A percentile compares a stretch with the other conserved stretches of the same genome.
Conservation (phyloP, 495 filamentous ascomycete species). For the Bathelium albidoporum region DNA sequence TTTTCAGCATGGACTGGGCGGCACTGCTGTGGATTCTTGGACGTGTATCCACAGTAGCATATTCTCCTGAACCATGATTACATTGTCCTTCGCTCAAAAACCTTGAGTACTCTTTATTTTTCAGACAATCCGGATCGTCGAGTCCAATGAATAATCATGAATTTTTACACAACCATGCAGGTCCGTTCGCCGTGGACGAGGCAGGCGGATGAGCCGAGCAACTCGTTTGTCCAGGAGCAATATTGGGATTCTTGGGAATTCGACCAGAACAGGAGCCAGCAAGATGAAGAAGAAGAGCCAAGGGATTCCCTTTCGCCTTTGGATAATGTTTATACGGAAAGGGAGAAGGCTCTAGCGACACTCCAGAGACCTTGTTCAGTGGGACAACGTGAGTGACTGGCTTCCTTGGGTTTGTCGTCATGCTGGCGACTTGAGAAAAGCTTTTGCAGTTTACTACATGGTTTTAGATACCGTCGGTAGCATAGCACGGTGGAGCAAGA, state of each 20-base stretch:
- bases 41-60: neutral
- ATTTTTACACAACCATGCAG: neutral
- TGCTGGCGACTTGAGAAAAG: neutral
- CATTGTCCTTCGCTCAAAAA: neutral
- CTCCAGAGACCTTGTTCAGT: neutral
- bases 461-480: too few species aligned
- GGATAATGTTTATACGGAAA: neutral
- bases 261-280: neutral
- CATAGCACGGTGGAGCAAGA: too few species aligned
- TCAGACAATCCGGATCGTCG: neutral
- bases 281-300: neutral
- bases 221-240: neutral
- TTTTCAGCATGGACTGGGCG: neutral
- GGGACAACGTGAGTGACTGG: neutral
- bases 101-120: neutral
- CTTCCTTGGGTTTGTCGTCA: neutral
- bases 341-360: neutral
- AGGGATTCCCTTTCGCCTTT: neutral
- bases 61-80: neutral
- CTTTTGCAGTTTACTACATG: too few species aligned
- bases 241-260: neutral
- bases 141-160: neutral
- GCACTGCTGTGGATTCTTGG: neutral
- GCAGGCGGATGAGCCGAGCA: neutral
- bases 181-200: neutral